These are phyloP conservation scores for Trametes maxima DNA, from an alignment of 768 basidiomycete genomes.

Conservation along the genomic window DNA sequence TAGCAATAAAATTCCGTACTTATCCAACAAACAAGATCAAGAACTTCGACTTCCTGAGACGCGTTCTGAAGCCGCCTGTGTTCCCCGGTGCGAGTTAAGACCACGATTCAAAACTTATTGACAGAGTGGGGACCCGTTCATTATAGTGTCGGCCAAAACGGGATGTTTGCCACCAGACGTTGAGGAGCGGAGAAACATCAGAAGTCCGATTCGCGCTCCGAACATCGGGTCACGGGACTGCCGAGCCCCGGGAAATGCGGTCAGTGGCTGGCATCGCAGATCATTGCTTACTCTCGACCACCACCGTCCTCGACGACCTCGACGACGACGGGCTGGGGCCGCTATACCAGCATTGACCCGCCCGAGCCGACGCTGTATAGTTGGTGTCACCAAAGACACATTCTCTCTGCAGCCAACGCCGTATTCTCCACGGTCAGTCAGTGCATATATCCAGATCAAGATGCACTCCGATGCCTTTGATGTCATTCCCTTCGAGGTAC, in stretches of 20 bases:
- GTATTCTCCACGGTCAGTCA: background rate
- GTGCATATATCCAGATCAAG: constrained; percentile 18
- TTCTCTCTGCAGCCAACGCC: background rate
- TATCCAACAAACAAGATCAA: too few relatives aligned
- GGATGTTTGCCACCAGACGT: too few relatives aligned
- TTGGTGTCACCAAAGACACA: background rate
- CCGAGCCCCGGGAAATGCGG: constrained; percentile 5
- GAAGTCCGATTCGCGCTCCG: too few relatives aligned
- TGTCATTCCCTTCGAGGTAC: constrained; percentile 83
- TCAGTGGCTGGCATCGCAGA: constrained; percentile 10
- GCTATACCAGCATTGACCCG: constrained; percentile 1
- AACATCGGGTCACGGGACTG: constrained; percentile 13
- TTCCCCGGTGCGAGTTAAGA: too few relatives aligned
- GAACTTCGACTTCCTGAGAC: too few relatives aligned
- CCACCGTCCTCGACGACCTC: constrained; percentile 7
- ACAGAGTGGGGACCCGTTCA: too few relatives aligned
- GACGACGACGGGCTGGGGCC: constrained; percentile 20
- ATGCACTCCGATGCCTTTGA: constrained; percentile 74
- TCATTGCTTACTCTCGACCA: constrained; percentile 12
- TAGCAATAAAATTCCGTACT: too few relatives aligned
- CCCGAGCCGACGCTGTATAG: too few relatives aligned
- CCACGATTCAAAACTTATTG: too few relatives aligned
- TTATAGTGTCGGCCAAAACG: too few relatives aligned
- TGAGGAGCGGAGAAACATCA: too few relatives aligned
- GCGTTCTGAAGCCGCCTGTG: too few relatives aligned